Evolutionary conservation across 345 rosid genomes (phyloP), one percentile per base, ranked within the genome.

Genomic region (Erysimum cheiranthoides): DNA sequence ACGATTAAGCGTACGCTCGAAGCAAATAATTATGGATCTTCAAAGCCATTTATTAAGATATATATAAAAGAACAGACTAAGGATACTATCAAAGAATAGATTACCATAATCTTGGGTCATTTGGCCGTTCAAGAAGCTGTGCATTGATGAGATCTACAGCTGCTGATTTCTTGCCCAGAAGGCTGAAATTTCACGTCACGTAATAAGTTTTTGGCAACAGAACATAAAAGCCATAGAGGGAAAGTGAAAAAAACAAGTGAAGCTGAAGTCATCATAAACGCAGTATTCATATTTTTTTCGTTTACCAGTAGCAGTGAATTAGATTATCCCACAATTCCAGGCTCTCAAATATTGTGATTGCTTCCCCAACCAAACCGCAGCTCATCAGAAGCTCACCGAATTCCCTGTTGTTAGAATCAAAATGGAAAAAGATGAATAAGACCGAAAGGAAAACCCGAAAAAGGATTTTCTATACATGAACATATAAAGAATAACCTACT

Each of bases 271-370:
- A 57, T 8, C 16, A 16, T 12, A 47, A 72, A 9, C 16, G 42
- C 39, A 52, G 34, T 9, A 31, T 59, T 71, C 35, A 45, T 43
- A 9, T 10, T 3, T 52, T 3, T 52, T 70, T 47, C 61, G 58
- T 83, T 71, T 86, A 94, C 98, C 95, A 58, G 84, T 92, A 83
- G 82, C 98, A 94, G 68, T 82, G 57, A 63, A 94, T 94, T 51
- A 94, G 85, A 86, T 84, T 89, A 71, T 92, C 96, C 98, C 98
- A 94, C 73, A 94, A 77, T 79, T 92, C 98, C 58, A 94, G 78
- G 71, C 83, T 85, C 78, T 94, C 98, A 80, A 89, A 94, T 60
- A 85, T 83, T 80, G 81, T 82, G 81, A 94, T 75, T 14, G 98
- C 97, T 81, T 94, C 97, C 58, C 97, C 97, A 25, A 88, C 82